A percentile compares a stretch with the other conserved stretches of the same genome.
Conservation (phyloP, 2,329 filamentous ascomycete species). For the Fonsecaea monophora region DNA sequence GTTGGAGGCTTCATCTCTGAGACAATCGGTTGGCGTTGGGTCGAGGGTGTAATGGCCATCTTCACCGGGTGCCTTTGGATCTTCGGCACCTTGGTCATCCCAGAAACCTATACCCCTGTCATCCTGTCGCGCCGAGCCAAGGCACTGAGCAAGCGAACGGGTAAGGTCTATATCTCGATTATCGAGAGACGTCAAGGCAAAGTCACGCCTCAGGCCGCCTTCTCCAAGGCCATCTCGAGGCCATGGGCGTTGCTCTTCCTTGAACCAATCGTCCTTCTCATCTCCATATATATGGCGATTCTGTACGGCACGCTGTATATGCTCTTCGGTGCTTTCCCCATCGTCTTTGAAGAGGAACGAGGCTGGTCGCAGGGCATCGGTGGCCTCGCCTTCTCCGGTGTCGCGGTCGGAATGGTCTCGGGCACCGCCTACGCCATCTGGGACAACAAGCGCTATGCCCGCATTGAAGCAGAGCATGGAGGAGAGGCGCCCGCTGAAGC, state of each 20-base stretch:
- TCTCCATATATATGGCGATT: constrained; percentile 57
- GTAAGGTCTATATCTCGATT: constrained; percentile 56
- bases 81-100: constrained; percentile 57
- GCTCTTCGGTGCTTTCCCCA: constrained; percentile 60
- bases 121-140: constrained; percentile 59
- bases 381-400: constrained; percentile 57
- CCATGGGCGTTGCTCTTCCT: constrained; percentile 57
- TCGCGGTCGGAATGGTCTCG: constrained; percentile 52
- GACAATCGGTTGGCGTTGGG: constrained; percentile 72
- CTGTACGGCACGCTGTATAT: constrained; percentile 62
- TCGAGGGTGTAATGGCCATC: constrained; percentile 67
- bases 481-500: constrained; percentile 69
- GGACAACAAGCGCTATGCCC: constrained; percentile 52
- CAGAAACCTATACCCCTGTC: constrained; percentile 64
- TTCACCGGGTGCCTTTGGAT: constrained; percentile 69
- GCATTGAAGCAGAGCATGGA: constrained; percentile 52
- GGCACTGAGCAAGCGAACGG: constrained; percentile 56
- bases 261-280: constrained; percentile 59
- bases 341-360: constrained; percentile 55
- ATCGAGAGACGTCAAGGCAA: constrained; percentile 52
- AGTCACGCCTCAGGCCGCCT: constrained; percentile 47
- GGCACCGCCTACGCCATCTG: constrained; percentile 51
- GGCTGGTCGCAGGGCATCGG: constrained; percentile 57
- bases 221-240: constrained; percentile 58
- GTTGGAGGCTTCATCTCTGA: constrained; percentile 67